Evolutionary conservation across 768 basidiomycete species (phyloP).

Genomic region (Leucocoprinus birnbaumii): DNA sequence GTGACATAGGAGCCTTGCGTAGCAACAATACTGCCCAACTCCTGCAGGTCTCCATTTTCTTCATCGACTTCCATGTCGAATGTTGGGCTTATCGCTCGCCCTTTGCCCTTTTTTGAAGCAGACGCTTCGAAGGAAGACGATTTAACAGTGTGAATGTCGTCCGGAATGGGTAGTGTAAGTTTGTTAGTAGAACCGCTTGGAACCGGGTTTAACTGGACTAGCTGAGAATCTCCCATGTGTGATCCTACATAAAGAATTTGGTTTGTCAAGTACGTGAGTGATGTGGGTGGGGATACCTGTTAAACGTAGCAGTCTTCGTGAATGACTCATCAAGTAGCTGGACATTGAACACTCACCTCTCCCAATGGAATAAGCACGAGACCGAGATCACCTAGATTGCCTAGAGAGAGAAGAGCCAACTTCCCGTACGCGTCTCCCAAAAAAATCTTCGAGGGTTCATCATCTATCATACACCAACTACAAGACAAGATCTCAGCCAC

Average conservation of each 20-base stretch:
- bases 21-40: constrained; percentile 44
- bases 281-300: constrained; percentile 69
- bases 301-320: constrained; percentile 3
- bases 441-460: constrained; percentile 44
- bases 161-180: constrained; percentile 51
- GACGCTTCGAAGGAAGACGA: constrained; percentile 24
- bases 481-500: constrained; percentile 2
- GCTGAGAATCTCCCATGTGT: constrained; percentile 77
- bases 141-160: constrained; percentile 41
- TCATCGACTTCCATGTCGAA: constrained; percentile 29
- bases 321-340: not conserved
- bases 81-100: constrained; percentile 34
- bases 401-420: constrained; percentile 61
- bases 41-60: constrained; percentile 15
- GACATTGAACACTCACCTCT: constrained; percentile 42
- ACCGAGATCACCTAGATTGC: constrained; percentile 36
- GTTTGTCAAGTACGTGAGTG: constrained; percentile 68
- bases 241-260: constrained; percentile 79
- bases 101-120: constrained; percentile 30
- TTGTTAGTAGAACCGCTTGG: constrained; percentile 37
- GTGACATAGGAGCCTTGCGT: constrained; percentile 55
- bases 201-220: constrained; percentile 54
- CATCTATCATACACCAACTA: constrained; percentile 54
- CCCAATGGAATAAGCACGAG: constrained; percentile 67
- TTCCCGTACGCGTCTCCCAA: constrained; percentile 73